A percentile compares a stretch with the other conserved stretches of the same genome.
Evolutionary conservation across 2,329 filamentous ascomycete genomes (phyloP).

Genomic region (Colletotrichum tropicale): DNA sequence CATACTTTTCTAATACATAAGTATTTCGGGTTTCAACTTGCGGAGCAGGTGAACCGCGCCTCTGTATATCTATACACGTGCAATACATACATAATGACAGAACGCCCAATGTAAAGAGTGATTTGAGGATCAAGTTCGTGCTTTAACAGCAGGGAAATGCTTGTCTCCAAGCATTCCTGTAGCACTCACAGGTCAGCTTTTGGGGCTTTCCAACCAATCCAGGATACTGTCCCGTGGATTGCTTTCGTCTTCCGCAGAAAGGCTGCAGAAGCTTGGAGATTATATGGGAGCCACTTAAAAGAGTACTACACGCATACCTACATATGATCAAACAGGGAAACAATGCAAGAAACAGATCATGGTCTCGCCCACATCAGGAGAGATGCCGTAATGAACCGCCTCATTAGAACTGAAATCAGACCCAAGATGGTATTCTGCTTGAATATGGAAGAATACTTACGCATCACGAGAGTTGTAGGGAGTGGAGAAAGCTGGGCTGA

Average conservation of each 20-base stretch:
- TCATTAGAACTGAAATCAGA: neutral
- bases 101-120: accelerated
- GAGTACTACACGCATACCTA: neutral
- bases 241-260: neutral
- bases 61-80: accelerated
- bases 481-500: neutral
- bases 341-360: neutral
- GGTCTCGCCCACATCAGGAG: neutral
- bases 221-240: neutral
- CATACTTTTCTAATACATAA: neutral
- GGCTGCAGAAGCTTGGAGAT: neutral
- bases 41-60: neutral
- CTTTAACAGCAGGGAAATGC: accelerated
- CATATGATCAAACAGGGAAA: neutral
- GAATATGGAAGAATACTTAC: neutral
- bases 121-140: accelerated
- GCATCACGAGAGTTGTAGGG: neutral
- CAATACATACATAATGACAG: neutral
- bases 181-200: neutral
- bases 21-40: neutral
- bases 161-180: neutral
- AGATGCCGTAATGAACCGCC: neutral
- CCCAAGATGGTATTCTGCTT: accelerated
- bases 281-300: neutral
- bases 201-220: neutral